Percentiles rank a stretch among this genome's conserved stretches.
phyloP scores from a whole-genome alignment of 164 flowering plant genomes.

The Stephania yunnanensis region DNA sequence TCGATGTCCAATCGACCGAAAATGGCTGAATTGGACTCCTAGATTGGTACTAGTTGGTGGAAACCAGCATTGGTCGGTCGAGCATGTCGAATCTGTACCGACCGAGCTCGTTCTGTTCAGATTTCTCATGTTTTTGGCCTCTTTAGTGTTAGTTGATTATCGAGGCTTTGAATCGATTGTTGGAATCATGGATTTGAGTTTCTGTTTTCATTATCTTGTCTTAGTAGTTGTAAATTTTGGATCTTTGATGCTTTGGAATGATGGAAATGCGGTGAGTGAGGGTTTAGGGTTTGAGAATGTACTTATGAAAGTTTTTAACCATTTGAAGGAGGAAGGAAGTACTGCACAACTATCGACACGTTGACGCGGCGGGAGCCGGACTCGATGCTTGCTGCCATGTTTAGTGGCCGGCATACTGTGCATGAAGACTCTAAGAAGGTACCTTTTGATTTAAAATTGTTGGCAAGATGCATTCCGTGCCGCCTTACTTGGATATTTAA shows the following conservation, averaged over 20 bases:
- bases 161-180: not conserved
- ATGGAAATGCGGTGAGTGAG: too few relatives aligned
- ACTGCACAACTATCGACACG: conserved; percentile 74
- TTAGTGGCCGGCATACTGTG: conserved; percentile 84
- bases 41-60: not conserved
- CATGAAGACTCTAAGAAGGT: conserved; percentile 57
- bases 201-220: not conserved
- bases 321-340: conserved; percentile 76
- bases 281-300: not conserved
- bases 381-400: conserved; percentile 97
- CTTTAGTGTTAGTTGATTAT: not conserved
- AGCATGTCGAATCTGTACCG: not conserved
- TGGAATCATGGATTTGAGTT: not conserved
- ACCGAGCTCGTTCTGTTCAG: not conserved
- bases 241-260: not conserved
- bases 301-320: not conserved
- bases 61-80: not conserved
- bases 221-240: not conserved
- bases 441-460: not conserved
- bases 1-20: not conserved
- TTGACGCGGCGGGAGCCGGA: conserved; percentile 86
- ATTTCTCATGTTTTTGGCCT: not conserved
- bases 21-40: not conserved
- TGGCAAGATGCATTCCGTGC: not conserved
- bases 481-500: not conserved